Evolutionary conservation across 1,139 yeast genomes (phyloP).

Genomic region (Saccharomycopsis phalli): DNA sequence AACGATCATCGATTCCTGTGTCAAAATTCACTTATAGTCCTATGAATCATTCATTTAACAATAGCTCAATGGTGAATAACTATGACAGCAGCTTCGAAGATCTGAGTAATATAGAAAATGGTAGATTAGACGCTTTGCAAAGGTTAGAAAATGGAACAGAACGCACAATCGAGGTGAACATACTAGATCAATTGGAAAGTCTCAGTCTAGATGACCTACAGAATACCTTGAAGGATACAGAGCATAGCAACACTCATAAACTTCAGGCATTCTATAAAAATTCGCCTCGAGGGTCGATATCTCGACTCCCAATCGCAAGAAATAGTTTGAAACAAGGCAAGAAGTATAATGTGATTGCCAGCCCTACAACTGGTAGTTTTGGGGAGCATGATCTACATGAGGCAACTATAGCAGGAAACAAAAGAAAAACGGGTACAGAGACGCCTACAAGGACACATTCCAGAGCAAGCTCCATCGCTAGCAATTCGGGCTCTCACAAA

Average conservation of each 20-base stretch:
- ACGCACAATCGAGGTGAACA: background rate
- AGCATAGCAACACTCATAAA: background rate
- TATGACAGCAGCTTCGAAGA: background rate
- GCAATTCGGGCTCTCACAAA: constrained; percentile 2
- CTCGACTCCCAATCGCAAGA: constrained; percentile 9
- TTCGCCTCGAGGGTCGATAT: constrained; percentile 4
- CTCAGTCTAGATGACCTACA: constrained; percentile 14
- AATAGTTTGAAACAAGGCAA: too few species aligned
- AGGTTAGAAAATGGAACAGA: constrained; percentile 12
- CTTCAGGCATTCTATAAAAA: background rate
- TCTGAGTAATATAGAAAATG: constrained; percentile 9
- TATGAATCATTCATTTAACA: too few species aligned
- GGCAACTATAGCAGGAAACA: background rate
- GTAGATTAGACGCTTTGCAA: constrained; percentile 16
- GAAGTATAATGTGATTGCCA: background rate
- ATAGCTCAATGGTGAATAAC: constrained; percentile 1
- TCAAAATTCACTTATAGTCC: background rate
- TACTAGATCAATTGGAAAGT: constrained; percentile 8
- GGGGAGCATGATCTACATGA: constrained; percentile 1
- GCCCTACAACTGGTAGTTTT: background rate
- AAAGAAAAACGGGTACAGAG: background rate
- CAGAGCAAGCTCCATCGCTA: constrained; percentile 3
- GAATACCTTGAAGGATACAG: constrained; percentile 1
- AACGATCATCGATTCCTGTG: background rate
- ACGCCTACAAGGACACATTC: background rate